Conservation (phyloP, 2,329 filamentous ascomycete species). For the Claviceps citrina region DNA sequence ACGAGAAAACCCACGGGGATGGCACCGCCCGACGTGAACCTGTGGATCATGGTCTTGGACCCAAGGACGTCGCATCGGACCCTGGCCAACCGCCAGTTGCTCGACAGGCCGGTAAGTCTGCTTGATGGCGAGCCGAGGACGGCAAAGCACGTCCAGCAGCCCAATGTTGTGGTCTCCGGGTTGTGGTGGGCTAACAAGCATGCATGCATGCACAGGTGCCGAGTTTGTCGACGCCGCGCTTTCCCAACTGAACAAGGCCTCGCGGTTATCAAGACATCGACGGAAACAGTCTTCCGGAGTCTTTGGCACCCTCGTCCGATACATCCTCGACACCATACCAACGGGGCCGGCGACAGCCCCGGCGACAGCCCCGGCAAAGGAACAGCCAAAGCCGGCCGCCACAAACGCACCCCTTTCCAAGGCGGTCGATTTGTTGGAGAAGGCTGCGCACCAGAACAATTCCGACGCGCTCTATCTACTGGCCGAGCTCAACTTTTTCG, state of each 20-base stretch:
- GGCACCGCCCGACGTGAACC: conserved; percentile 14
- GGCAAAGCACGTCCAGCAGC: too few relatives aligned
- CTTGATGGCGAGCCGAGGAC: neutral
- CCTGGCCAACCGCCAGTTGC: conserved; percentile 12
- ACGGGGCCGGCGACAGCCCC: conserved; percentile 33
- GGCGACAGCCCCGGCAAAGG: conserved; percentile 28
- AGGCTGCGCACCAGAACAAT: conserved; percentile 41
- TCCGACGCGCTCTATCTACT: conserved; percentile 79
- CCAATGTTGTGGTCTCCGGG: too few relatives aligned
- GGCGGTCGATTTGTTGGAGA: conserved; percentile 36
- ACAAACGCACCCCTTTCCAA: conserved; percentile 31
- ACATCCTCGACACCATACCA: conserved; percentile 33
- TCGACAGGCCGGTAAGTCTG: conserved; percentile 24
- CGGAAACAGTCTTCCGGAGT: conserved; percentile 30
- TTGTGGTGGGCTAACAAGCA: neutral
- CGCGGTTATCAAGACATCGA: conserved; percentile 28
- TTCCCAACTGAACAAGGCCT: conserved; percentile 33
- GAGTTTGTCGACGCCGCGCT: conserved; percentile 39
- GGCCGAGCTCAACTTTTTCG: conserved; percentile 91
- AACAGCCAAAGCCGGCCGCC: conserved; percentile 10
- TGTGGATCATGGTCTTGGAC: conserved; percentile 18
- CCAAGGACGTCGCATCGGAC: conserved; percentile 17
- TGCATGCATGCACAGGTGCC: conserved; percentile 27
- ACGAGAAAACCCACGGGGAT: conserved; percentile 18
- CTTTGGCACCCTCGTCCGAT: conserved; percentile 25